phyloP scores from a whole-genome alignment of 2,329 filamentous ascomycete species.

The Penicillium sp. region DNA sequence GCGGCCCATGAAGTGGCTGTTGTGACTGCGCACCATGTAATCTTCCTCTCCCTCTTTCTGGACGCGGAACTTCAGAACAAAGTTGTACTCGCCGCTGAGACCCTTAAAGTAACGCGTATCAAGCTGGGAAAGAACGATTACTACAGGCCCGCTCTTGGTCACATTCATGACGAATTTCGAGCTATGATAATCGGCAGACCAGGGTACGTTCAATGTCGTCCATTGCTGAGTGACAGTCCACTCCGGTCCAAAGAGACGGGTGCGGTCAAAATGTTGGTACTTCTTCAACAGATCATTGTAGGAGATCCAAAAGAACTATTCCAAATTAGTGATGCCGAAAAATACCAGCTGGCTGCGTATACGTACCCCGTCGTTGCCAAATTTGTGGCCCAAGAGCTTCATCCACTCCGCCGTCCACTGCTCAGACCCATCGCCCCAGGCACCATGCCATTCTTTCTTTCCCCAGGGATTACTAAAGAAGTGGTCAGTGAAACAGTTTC shows the following conservation, averaged over 20 bases:
- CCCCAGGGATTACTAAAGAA: slow-evolving; percentile 75
- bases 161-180: slow-evolving; percentile 63
- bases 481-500: slow-evolving; percentile 17
- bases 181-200: slow-evolving; percentile 64
- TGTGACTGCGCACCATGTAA: slow-evolving; percentile 62
- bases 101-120: slow-evolving; percentile 65
- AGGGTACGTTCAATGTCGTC: slow-evolving; percentile 63
- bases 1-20: slow-evolving; percentile 66
- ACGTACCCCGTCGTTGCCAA: slow-evolving; percentile 71
- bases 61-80: slow-evolving; percentile 62
- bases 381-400: slow-evolving; percentile 70
- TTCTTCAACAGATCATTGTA: slow-evolving; percentile 63
- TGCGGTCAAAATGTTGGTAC: slow-evolving; percentile 65
- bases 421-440: slow-evolving; percentile 81
- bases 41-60: slow-evolving; percentile 64
- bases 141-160: slow-evolving; percentile 56
- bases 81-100: slow-evolving; percentile 61
- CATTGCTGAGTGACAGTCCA: slow-evolving; percentile 66
- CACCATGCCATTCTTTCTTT: slow-evolving; percentile 76
- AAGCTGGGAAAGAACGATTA: slow-evolving; percentile 62
- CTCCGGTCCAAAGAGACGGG: slow-evolving; percentile 62
- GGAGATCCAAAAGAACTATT: slow-evolving; percentile 61
- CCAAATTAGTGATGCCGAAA: slow-evolving; percentile 8
- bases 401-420: slow-evolving; percentile 85
- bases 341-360: neutral